A percentile compares a stretch with the other conserved stretches of the same genome.
phyloP scores from a whole-genome alignment of 192 early-diverging fungal species.

The Globomyces pollinis-pini region DNA sequence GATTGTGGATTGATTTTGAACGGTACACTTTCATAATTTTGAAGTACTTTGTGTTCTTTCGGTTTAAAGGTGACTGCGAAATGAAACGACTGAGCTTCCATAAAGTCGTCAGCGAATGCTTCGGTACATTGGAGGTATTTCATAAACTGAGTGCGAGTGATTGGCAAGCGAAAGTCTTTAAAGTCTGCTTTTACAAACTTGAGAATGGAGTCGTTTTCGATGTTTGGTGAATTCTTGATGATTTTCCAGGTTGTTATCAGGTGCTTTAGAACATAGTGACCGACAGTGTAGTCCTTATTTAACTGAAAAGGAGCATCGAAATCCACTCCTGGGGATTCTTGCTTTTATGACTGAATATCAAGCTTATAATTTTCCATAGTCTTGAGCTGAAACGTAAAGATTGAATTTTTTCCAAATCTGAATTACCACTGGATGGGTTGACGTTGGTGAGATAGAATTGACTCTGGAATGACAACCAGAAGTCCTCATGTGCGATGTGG shows the following conservation, averaged over 20 bases:
- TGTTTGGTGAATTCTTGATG: background rate
- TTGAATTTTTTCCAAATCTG: too few relatives aligned
- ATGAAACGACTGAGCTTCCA: background rate
- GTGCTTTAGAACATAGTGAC: background rate
- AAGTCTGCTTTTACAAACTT: background rate
- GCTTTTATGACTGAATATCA: background rate
- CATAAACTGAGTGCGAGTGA: background rate
- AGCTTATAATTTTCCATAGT: too few relatives aligned
- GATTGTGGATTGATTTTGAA: background rate
- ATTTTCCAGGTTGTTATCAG: background rate
- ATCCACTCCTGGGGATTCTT: background rate
- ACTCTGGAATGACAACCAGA: too few relatives aligned
- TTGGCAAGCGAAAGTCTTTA: background rate
- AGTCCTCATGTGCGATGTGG: too few relatives aligned
- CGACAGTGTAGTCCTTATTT: background rate
- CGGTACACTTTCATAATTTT: background rate
- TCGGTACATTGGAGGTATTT: background rate
- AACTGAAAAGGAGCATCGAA: background rate
- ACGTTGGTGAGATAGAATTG: too few relatives aligned
- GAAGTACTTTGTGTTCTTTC: background rate
- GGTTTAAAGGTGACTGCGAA: background rate
- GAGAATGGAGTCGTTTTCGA: background rate
- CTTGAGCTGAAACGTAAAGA: too few relatives aligned
- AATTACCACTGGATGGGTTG: too few relatives aligned
- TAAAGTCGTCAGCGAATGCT: background rate